phyloP scores from a whole-genome alignment of 75 land plant genomes.

The Pseudotsuga menziesii region DNA sequence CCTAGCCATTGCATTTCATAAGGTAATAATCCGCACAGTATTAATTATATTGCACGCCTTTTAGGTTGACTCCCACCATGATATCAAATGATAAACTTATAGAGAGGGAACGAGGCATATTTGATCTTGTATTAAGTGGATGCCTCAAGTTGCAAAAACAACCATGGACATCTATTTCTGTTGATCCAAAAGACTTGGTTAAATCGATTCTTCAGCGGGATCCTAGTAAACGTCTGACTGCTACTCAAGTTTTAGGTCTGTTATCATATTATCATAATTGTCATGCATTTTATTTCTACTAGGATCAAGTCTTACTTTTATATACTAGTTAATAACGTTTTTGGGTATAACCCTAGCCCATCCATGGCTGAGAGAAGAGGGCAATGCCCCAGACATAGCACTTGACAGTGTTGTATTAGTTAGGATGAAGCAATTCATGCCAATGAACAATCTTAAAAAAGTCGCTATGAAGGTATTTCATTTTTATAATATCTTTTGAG shows the following conservation, averaged over 20 bases:
- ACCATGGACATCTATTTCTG: not conserved
- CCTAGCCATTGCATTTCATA: too few relatives aligned
- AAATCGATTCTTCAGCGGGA: constrained; percentile 66
- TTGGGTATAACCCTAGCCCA: constrained; percentile 42
- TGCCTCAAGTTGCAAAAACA: not conserved
- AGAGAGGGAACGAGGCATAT: constrained; percentile 8
- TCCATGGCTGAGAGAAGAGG: constrained; percentile 89
- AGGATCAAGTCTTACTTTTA: not conserved
- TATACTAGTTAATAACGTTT: not conserved
- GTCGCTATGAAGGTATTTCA: constrained; percentile 72
- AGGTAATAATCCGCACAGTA: too few relatives aligned
- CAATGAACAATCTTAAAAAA: constrained; percentile 96
- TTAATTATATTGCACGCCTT: not conserved
- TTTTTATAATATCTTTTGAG: not conserved
- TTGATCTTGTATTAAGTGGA: not conserved
- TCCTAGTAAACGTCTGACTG: constrained; percentile 49
- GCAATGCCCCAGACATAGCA: constrained; percentile 86
- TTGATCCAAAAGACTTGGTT: constrained; percentile 68
- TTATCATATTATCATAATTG: not conserved
- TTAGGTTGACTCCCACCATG: not conserved
- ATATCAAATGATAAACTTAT: constrained; percentile 2
- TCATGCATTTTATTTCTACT: not conserved
- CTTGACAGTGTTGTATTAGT: constrained; percentile 78
- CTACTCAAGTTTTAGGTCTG: constrained; percentile 75
- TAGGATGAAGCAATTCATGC: constrained; percentile 96